A percentile compares a stretch with the other conserved stretches of the same genome.
Evolutionary conservation across 2,329 filamentous ascomycete species (phyloP).

Genomic region (Penicillium palitans): DNA sequence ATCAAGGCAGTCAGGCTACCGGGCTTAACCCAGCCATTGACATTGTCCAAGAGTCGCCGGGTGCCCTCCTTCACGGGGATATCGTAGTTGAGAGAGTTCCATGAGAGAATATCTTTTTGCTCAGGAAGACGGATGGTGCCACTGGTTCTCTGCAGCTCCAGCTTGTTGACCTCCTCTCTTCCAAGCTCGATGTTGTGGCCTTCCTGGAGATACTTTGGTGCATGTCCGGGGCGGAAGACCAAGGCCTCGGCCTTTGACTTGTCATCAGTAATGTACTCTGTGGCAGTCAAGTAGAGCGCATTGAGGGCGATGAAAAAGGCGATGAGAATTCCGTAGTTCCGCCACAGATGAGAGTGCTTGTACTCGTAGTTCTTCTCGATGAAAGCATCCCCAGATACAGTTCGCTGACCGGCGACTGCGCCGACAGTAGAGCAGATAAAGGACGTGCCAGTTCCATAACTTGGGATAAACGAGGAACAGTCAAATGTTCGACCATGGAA

Average conservation of each 20-base stretch:
- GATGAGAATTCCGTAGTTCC: conserved; percentile 67
- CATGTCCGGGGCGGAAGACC: conserved; percentile 64
- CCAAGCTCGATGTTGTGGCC: conserved; percentile 11
- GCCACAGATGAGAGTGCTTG: conserved; percentile 60
- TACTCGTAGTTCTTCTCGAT: conserved; percentile 58
- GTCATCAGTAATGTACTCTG: conserved; percentile 54
- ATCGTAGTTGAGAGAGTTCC: conserved; percentile 65
- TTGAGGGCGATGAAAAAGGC: conserved; percentile 63
- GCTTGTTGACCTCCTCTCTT: conserved; percentile 1
- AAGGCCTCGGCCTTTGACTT: conserved; percentile 74
- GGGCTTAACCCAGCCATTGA: conserved; percentile 60
- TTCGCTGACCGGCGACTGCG: conserved; percentile 51
- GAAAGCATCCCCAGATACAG: conserved; percentile 61
- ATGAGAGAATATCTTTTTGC: conserved; percentile 25
- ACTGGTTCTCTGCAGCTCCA: conserved; percentile 16
- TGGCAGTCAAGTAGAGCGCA: conserved; percentile 53
- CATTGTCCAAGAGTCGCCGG: conserved; percentile 24
- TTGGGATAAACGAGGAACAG: conserved; percentile 23
- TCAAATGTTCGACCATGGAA: conserved; percentile 30
- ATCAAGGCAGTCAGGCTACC: conserved; percentile 57
- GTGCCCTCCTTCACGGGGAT: conserved; percentile 55
- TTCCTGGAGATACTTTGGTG: conserved; percentile 20
- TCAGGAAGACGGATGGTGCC: conserved; percentile 18
- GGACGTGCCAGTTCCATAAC: conserved; percentile 17
- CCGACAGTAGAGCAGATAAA: conserved; percentile 41